Conservation (phyloP, 768 basidiomycete species). For the Boletus coccyginus region DNA sequence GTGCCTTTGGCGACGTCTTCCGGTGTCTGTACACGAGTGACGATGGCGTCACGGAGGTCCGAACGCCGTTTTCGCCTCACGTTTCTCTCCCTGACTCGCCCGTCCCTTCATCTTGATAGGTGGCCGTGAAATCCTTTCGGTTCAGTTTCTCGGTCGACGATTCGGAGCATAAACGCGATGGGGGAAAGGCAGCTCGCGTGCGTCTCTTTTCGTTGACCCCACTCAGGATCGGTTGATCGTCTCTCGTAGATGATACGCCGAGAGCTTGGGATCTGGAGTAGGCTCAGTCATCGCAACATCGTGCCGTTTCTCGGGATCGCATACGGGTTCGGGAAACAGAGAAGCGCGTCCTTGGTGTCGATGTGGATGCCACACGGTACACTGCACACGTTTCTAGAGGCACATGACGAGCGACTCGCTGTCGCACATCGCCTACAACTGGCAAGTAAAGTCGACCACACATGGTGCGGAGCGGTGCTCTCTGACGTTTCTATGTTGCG, state of each 20-base stretch:
- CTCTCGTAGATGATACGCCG: slow-evolving; percentile 1
- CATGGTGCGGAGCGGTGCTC: no score
- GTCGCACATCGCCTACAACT: slow-evolving; percentile 2
- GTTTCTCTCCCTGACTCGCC: neutral
- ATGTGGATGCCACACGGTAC: slow-evolving; percentile 8
- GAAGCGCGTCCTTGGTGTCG: slow-evolving; percentile 4
- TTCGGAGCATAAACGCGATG: neutral
- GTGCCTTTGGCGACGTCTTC: slow-evolving; percentile 8
- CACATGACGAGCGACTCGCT: neutral
- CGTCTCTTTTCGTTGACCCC: neutral
- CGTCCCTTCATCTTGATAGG: neutral
- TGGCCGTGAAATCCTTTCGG: slow-evolving; percentile 8
- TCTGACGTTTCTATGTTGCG: neutral
- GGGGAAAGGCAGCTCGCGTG: neutral
- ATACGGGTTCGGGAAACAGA: slow-evolving; percentile 3
- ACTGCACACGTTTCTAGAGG: slow-evolving; percentile 1
- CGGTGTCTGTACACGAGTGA: neutral
- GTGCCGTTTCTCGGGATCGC: slow-evolving; percentile 4
- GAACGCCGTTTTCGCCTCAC: neutral
- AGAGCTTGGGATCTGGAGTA: slow-evolving; percentile 9
- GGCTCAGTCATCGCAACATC: slow-evolving; percentile 1
- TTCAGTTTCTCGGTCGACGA: slow-evolving; percentile 6
- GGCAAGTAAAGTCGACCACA: neutral
- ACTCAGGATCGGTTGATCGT: neutral
- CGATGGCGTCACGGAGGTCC: slow-evolving; percentile 1